These are phyloP conservation scores for Trypanosoma avium DNA, from an alignment of 208 protist genomes.

Conservation along the genomic window DNA sequence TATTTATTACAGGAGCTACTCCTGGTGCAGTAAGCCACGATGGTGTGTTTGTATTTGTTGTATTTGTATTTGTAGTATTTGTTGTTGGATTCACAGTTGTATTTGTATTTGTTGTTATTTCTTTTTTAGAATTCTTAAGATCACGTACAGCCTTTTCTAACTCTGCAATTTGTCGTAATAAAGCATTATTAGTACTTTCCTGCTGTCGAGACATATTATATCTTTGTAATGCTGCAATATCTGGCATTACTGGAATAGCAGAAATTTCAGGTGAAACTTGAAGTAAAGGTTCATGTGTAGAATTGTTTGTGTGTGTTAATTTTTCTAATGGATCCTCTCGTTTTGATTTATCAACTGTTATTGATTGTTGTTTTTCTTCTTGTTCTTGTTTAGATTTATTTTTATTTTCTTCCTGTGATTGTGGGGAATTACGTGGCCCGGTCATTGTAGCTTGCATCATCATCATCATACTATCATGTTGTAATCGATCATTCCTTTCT, in stretches of 20 bases:
- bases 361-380: slow-evolving; percentile 1
- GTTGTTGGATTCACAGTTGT: neutral
- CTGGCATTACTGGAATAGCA: slow-evolving; percentile 71
- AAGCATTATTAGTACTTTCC: slow-evolving; percentile 55
- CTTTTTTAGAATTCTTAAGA: slow-evolving; percentile 27
- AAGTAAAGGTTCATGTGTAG: neutral
- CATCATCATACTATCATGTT: slow-evolving; percentile 59
- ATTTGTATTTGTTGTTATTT: neutral
- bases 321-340: neutral
- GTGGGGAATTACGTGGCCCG: neutral
- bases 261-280: slow-evolving; percentile 24
- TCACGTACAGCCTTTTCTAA: slow-evolving; percentile 59
- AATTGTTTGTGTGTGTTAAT: no score
- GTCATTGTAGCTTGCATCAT: slow-evolving; percentile 43
- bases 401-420: neutral
- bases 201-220: slow-evolving; percentile 78
- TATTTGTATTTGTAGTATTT: neutral
- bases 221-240: slow-evolving; percentile 60
- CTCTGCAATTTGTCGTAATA: slow-evolving; percentile 63
- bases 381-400: slow-evolving; percentile 1
- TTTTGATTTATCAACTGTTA: neutral
- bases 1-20: neutral
- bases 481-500: slow-evolving; percentile 45
- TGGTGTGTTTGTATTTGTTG: slow-evolving; percentile 1
- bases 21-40: slow-evolving; percentile 20